Base-by-base conservation (phyloP, 257 asterid genomes). In the Solanum lignicaule region DNA sequence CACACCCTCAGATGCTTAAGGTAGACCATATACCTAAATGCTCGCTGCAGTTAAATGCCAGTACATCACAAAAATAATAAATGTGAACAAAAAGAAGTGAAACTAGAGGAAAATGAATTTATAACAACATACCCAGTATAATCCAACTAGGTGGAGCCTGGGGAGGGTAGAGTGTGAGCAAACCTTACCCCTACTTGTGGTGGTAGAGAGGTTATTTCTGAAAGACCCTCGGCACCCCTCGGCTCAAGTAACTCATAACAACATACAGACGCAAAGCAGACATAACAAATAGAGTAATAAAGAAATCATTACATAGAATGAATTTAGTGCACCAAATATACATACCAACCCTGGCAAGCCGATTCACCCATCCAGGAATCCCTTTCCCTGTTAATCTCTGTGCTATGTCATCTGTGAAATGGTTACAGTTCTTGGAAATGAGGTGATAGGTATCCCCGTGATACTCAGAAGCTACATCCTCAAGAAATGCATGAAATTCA, bases 331-430 rank as follows among this genome's bases (percentile, higher is more conserved):
- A 48, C 39, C n/a, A 72, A 60, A 48, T 86, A 48, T 36, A 23
- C 75, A 16, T 86, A 86, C 88, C 84, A 86, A 73, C 39, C 23
- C 84, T 73, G 29, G 94, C 94, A 32, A 92, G 92, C 86, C 94
- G 90, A 83, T 92, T 92, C 85, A 92, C 92, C 94, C 94, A 92
- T 55, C 93, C 91, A 83, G 94, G 94, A 33, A 92, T 92, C 89
- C 94, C 90, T 88, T 87, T 91, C 88, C 92, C 91, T 55, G 89
- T 88, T 65, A 92, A 43, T 87, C 93, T 90, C 75, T 71, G 73
- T 41, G 92, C 88, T 86, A 92, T 89, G 75, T 92, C 94, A 88
- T 92, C 92, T 6, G 94, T 92, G 73, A 92, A 92, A 88, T 92
- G 93, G 84, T 92, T 92, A 89, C 94, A 92, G 68, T 92, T 92